Evolutionary conservation across 1,284 basidiomycete genomes (phyloP), one percentile per base, ranked within the genome.

Genomic region (Boletus calvinii): DNA sequence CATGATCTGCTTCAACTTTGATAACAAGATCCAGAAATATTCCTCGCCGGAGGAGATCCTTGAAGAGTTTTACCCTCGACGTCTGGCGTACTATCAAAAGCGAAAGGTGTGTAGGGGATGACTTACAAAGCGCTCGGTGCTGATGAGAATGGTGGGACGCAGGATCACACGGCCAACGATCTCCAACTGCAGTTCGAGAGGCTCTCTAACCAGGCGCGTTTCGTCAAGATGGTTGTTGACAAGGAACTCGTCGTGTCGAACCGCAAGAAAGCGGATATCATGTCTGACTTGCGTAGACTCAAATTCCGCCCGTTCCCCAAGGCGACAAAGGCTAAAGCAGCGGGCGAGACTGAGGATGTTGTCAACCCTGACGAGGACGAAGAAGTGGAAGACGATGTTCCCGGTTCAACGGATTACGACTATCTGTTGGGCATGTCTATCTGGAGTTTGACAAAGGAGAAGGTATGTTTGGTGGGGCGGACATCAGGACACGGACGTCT

Each of bases 1-100:
- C 76, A 98, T 99, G 97, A 98, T 99, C 9, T 94, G 93, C 71
- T 99, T 99, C 71, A 95, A 98, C 71, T 83, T 92, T 58, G 88
- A 96, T 29, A 90, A 93, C 64, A 98, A 97, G 77, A 98, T 99
- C 75, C 94, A 89, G 74, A 97, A 89, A 74, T 99, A 98, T 71
- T 74, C 81, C 18, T 82, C 87, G 2, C 85, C 97, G 0, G 96
- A 98, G 67, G 90, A 95, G 64, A 94, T 99, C 54, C 72, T 99
- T 46, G 86, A 92, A 56, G 96, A 98, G 47, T 99, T 98, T 69
- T 99, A 92, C 70, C 89, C 92, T 39, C 76, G 89, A 58, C 86
- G 97, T 18, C 74, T 99, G 55, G 86, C 90, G 49, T 95, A 84
- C 72, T 99, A 98, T 67, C 92, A 94, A 72, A 91, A 93, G 62